These are phyloP conservation scores for Kluyveromyces nonfermentans DNA, from an alignment of 805 yeast genomes.

Conservation along the genomic window DNA sequence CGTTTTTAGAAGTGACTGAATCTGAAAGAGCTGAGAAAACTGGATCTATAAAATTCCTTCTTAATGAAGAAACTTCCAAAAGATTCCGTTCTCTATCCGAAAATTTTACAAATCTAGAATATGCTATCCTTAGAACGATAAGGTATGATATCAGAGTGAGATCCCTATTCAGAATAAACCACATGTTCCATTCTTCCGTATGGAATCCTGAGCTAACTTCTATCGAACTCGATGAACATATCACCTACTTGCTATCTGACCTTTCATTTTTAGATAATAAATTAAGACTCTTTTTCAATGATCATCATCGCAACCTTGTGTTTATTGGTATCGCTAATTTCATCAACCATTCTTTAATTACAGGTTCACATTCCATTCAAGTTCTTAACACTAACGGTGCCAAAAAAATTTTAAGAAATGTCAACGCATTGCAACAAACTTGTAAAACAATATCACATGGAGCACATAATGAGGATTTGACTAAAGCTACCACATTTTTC, in stretches of 20 bases:
- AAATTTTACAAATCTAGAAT: slow-evolving; percentile 14
- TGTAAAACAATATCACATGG: slow-evolving; percentile 17
- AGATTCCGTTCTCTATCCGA: slow-evolving; percentile 14
- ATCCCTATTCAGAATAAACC: slow-evolving; percentile 21
- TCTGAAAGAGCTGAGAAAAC: slow-evolving; percentile 12
- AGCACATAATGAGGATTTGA: slow-evolving; percentile 17
- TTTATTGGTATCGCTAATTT: slow-evolving; percentile 22
- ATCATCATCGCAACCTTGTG: slow-evolving; percentile 12
- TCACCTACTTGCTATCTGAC: slow-evolving; percentile 21
- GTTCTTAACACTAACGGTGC: slow-evolving; percentile 24
- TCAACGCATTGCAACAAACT: slow-evolving; percentile 24
- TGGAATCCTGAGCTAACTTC: slow-evolving; percentile 27
- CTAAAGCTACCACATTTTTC: slow-evolving; percentile 17
- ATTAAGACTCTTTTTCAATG: slow-evolving; percentile 15
- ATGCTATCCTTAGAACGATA: slow-evolving; percentile 15
- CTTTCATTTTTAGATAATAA: slow-evolving; percentile 22
- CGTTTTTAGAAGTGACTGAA: slow-evolving; percentile 32
- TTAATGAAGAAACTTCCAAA: slow-evolving; percentile 11
- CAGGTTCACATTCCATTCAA: slow-evolving; percentile 18
- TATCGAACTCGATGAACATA: slow-evolving; percentile 22
- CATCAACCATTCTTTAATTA: slow-evolving; percentile 16
- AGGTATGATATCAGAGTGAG: slow-evolving; percentile 26
- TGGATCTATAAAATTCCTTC: slow-evolving; percentile 12
- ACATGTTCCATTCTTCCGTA: slow-evolving; percentile 16
- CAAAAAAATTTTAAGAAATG: slow-evolving; percentile 24